phyloP scores from a whole-genome alignment of 2,329 filamentous ascomycete genomes.

The Aureobasidium melanogenum region DNA sequence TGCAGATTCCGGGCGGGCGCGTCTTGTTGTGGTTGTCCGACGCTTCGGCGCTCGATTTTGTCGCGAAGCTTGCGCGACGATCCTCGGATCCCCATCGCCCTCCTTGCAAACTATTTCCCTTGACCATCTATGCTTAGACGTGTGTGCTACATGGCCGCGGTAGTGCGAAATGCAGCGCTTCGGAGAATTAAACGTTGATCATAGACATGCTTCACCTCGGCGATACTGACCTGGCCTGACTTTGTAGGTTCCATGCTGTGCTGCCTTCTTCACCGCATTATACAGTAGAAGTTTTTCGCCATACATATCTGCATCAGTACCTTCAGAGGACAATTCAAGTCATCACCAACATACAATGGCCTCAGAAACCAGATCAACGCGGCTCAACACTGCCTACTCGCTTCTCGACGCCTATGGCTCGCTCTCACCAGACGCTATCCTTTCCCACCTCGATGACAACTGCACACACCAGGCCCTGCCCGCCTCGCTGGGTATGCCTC shows the following conservation, averaged over 20 bases:
- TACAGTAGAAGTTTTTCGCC: background rate
- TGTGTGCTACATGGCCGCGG: background rate
- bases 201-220: background rate
- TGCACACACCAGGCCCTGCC: conserved; percentile 36
- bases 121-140: background rate
- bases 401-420: conserved; percentile 34
- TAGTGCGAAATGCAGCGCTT: conserved; percentile 9
- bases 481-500: conserved; percentile 30
- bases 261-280: background rate
- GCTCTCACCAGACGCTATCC: conserved; percentile 31
- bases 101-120: background rate
- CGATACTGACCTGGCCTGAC: background rate
- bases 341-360: background rate
- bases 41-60: background rate
- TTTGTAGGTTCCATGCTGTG: background rate
- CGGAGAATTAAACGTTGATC: conserved; percentile 9
- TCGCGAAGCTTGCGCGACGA: background rate
- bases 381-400: conserved; percentile 23
- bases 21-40: conserved; percentile 2
- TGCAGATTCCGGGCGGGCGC: background rate
- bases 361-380: conserved; percentile 10
- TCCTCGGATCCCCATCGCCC: conserved; percentile 4
- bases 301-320: background rate
- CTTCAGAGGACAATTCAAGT: background rate
- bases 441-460: conserved; percentile 26